Percentiles rank a stretch among this genome's conserved stretches.
These are phyloP conservation scores for Hanseniaspora meyeri DNA, from an alignment of 805 yeast species.

Conservation along the genomic window DNA sequence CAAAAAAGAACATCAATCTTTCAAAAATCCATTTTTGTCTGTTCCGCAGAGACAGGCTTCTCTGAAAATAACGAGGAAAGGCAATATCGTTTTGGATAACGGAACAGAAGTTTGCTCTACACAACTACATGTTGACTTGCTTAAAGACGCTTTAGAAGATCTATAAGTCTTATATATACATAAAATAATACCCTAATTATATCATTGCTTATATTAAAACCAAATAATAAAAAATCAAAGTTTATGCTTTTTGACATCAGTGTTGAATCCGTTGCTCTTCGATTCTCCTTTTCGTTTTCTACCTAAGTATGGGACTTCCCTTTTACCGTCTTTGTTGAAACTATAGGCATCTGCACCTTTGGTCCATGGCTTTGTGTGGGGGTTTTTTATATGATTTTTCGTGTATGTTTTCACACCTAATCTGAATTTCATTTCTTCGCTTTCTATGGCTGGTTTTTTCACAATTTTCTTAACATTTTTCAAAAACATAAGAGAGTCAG, in stretches of 20 bases:
- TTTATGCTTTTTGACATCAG: not conserved
- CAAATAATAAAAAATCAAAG: not conserved
- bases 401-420: slow-evolving; percentile 4
- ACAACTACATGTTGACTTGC: not conserved
- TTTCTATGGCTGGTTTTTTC: not conserved
- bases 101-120: slow-evolving; percentile 6
- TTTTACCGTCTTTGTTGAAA: slow-evolving; percentile 31
- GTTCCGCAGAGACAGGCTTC: slow-evolving; percentile 10
- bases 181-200: not conserved
- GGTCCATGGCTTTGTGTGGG: not conserved
- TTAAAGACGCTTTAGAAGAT: slow-evolving; percentile 7
- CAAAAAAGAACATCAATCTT: not conserved
- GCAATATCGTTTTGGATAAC: not conserved
- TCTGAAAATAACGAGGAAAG: not conserved
- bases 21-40: slow-evolving; percentile 1
- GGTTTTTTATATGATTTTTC: slow-evolving; percentile 36
- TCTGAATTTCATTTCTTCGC: slow-evolving; percentile 10
- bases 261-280: not conserved
- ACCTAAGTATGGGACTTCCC: slow-evolving; percentile 8
- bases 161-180: not conserved
- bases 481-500: slow-evolving; percentile 11
- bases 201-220: not conserved
- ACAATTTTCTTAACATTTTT: slow-evolving; percentile 4
- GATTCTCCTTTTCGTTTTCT: not conserved
- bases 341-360: not conserved